Evolutionary conservation across 805 yeast genomes (phyloP).

Genomic region (Maudiozyma serrabonitensis): DNA sequence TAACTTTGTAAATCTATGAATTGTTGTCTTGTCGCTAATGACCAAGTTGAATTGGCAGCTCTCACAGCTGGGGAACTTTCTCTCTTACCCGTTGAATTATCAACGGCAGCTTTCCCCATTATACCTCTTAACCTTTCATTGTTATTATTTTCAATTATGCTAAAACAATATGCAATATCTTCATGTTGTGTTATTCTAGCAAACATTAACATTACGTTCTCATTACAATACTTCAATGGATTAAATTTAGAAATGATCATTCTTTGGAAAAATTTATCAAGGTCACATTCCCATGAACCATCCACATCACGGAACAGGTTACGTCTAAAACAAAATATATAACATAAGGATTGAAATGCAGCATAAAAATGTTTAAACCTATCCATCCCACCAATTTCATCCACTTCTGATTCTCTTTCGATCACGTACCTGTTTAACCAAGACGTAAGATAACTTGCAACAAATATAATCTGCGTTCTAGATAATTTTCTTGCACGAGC

Average conservation of each 20-base stretch:
- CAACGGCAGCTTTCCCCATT: constrained; percentile 25
- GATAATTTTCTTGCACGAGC: constrained; percentile 75
- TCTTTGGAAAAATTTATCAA: constrained; percentile 82
- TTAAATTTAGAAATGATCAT: constrained; percentile 81
- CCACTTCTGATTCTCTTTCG: constrained; percentile 80
- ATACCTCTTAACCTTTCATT: constrained; percentile 37
- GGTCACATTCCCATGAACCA: constrained; percentile 61
- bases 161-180: constrained; percentile 85
- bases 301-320: constrained; percentile 39
- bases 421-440: constrained; percentile 77
- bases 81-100: not conserved
- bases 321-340: constrained; percentile 86
- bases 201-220: constrained; percentile 85
- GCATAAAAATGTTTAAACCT: constrained; percentile 84
- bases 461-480: constrained; percentile 65
- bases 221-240: constrained; percentile 88
- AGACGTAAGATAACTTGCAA: constrained; percentile 68
- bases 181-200: constrained; percentile 86
- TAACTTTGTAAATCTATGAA: constrained; percentile 86
- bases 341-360: constrained; percentile 79
- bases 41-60: constrained; percentile 26
- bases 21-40: constrained; percentile 60
- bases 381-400: constrained; percentile 68
- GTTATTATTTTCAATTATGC: constrained; percentile 84
- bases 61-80: constrained; percentile 12